Evolutionary conservation across 2,329 filamentous ascomycete species (phyloP).

Genomic region (Aureobasidium sp.): DNA sequence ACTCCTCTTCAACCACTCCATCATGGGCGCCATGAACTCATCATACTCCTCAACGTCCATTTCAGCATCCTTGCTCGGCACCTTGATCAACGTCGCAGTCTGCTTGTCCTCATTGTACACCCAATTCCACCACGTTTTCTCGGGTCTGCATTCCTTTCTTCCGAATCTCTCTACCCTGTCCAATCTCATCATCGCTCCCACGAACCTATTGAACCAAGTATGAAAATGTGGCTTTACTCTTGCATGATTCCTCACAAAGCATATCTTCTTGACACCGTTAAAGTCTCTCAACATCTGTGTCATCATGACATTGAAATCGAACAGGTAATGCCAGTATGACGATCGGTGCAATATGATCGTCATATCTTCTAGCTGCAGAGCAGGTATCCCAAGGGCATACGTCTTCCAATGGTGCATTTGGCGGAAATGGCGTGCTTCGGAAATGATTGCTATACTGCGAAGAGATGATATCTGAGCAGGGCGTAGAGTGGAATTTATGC

Average conservation of each 20-base stretch:
- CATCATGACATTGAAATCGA: constrained; percentile 29
- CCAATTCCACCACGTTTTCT: constrained; percentile 37
- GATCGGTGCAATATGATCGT: constrained; percentile 28
- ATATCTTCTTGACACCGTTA: constrained; percentile 28
- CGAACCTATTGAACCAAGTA: constrained; percentile 33
- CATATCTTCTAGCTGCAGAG: constrained; percentile 27
- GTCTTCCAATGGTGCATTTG: constrained; percentile 28
- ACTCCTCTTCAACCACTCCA: constrained; percentile 30
- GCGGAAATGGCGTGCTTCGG: constrained; percentile 27
- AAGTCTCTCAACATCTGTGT: constrained; percentile 30
- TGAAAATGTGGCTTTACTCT: constrained; percentile 32
- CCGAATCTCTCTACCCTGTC: constrained; percentile 37
- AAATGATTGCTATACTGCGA: constrained; percentile 28
- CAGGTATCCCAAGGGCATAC: constrained; percentile 28
- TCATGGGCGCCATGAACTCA: constrained; percentile 30
- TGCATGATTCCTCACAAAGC: constrained; percentile 31
- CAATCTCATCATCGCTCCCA: constrained; percentile 35
- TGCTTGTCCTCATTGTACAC: constrained; percentile 25
- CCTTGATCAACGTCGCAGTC: constrained; percentile 28
- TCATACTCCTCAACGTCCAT: constrained; percentile 34
- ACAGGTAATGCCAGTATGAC: constrained; percentile 30
- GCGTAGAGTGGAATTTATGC: constrained; percentile 22
- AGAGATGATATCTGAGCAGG: constrained; percentile 27
- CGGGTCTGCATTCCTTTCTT: constrained; percentile 25
- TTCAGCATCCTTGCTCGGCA: constrained; percentile 23